Conservation (phyloP, 2,329 filamentous ascomycete species). For the Talaromyces islandicus region DNA sequence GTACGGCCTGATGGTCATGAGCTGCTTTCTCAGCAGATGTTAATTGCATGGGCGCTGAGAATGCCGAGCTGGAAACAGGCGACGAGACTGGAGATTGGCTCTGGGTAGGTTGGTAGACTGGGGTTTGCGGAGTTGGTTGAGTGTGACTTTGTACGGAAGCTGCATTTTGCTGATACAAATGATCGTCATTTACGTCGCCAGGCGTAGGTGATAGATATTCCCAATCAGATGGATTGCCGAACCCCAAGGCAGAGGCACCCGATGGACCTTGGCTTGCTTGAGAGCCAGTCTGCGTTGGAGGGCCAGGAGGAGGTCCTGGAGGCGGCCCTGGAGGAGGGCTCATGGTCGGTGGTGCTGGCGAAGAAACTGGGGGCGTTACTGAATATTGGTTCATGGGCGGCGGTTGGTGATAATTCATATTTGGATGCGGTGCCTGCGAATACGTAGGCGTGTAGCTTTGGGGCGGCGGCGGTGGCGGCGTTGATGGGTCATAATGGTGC, state of each 20-base stretch:
- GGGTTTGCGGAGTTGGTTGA: not conserved
- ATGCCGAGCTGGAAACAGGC: not conserved
- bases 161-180: conserved; percentile 1
- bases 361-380: not conserved
- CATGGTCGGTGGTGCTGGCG: not conserved
- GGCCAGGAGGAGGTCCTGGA: not conserved
- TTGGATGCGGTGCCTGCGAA: conserved; percentile 2
- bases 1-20: not conserved
- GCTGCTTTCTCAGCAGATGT: not conserved
- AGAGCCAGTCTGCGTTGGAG: not conserved
- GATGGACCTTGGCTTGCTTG: not conserved
- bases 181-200: conserved; percentile 31
- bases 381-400: not conserved
- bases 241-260: conserved; percentile 32
- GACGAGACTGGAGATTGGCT: not conserved
- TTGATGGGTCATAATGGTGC: conserved; percentile 25
- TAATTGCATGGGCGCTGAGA: not conserved
- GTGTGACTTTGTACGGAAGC: not conserved
- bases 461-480: conserved; percentile 10
- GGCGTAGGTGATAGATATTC: conserved; percentile 35
- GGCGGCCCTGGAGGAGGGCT: not conserved
- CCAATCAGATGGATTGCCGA: conserved; percentile 43
- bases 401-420: conserved; percentile 4
- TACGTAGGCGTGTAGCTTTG: not conserved
- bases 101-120: not conserved